A percentile compares a stretch with the other conserved stretches of the same genome.
Conservation (phyloP, 257 asterid species). For the Ilex asprella region DNA sequence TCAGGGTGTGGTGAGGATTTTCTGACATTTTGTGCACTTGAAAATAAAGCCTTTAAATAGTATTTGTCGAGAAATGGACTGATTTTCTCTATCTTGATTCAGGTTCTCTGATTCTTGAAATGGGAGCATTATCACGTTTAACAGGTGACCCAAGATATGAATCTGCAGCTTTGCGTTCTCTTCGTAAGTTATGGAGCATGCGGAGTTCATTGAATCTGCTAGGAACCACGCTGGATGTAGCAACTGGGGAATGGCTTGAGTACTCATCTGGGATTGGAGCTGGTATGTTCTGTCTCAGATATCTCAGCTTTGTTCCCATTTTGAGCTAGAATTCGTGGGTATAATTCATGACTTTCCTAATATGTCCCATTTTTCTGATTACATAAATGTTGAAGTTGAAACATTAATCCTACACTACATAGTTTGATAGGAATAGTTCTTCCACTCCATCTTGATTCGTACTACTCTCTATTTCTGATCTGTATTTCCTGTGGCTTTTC, state of each 20-base stretch:
- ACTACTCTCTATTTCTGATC: background rate
- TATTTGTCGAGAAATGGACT: conserved; percentile 13
- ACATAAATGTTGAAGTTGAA: too few species aligned
- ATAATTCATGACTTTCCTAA: background rate
- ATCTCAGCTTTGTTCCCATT: background rate
- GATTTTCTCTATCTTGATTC: conserved; percentile 15
- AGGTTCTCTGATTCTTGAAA: conserved; percentile 98
- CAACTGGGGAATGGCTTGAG: conserved; percentile 89
- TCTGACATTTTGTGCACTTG: background rate
- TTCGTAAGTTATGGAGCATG: conserved; percentile 96
- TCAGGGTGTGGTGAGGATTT: conserved; percentile 81
- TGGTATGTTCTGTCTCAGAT: conserved; percentile 33
- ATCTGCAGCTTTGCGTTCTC: conserved; percentile 80
- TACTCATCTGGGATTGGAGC: conserved; percentile 97
- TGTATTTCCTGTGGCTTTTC: conserved; percentile 13
- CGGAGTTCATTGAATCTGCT: conserved; percentile 89
- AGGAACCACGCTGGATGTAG: conserved; percentile 89
- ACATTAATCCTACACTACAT: too few species aligned
- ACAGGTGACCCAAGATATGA: conserved; percentile 93
- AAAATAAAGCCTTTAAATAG: background rate
- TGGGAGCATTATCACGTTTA: conserved; percentile 90
- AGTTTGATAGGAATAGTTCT: background rate
- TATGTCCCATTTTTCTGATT: background rate
- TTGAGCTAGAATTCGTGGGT: conserved; percentile 8
- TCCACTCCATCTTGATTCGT: conserved; percentile 1